Evolutionary conservation across 1,139 yeast genomes (phyloP), one percentile per base, ranked within the genome.

Genomic region (Pichia sp.): DNA sequence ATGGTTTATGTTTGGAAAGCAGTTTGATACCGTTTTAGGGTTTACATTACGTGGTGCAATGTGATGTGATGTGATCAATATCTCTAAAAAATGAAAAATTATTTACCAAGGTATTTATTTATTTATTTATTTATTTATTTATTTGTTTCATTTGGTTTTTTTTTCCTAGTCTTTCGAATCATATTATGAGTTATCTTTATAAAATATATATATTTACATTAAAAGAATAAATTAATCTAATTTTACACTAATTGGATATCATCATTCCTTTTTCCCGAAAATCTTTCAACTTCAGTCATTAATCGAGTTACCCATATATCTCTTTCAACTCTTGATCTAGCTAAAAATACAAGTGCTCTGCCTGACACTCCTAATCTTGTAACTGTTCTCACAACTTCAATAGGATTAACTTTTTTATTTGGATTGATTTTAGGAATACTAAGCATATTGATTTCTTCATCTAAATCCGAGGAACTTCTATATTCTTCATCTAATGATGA

Each of bases 1-100:
- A 88, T 86, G 85, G 83, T 89, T 12, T 82, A 84, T 60, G 75
- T 92, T n/a, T 92, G 96, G 95, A 89, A 85, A 59, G 64, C 66
- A 6, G 48, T 54, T 8, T 59, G 16, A 42, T 13, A n/a, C 35
- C 27, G 8, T n/a, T 12, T 3, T 6, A 22, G 13, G 5, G 4
- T 8, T 27, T 20, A 37, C 22, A 9, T 38, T 34, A 9, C 22
- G n/a, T n/a, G n/a, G n/a, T n/a, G n/a, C n/a, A n/a, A n/a, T n/a
- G n/a, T n/a, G n/a, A n/a, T n/a, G n/a, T n/a, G n/a, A n/a, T n/a
- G n/a, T n/a, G n/a, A n/a, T n/a, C n/a, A n/a, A n/a, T n/a, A n/a
- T n/a, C n/a, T n/a, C n/a, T n/a, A n/a, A n/a, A n/a, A n/a, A n/a
- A n/a, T n/a, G n/a, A n/a, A n/a, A n/a, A n/a, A n/a, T n/a, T n/a